Evolutionary conservation across 352 stramenopile species (phyloP), one percentile per base, ranked within the genome.

Genomic region (Phytophthora crassamura): DNA sequence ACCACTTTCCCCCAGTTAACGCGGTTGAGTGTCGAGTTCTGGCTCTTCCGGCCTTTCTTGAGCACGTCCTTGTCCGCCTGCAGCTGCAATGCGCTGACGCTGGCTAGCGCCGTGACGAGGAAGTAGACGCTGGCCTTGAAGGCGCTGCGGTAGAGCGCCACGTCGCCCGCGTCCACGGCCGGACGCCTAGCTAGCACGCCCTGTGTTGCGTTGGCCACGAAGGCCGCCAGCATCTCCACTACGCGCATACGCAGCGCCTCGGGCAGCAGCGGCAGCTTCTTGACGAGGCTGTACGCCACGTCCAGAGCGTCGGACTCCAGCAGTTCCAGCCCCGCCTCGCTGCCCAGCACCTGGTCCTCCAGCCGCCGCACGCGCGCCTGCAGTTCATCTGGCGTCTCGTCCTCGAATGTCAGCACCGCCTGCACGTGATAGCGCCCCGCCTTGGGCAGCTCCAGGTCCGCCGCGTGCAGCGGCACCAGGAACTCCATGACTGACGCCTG

Each of bases 41-140:
- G 72, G 35, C 58, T 75, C 57, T 82, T 85, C 59, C 78, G 82
- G 41, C 73, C 74, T 46, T 87, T 85, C 64, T 87, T 81, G n/a
- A 91, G 47, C n/a, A 89, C 72, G 28, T 85, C 77, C 40, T 90
- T 90, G 14, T 89, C 79, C 8, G 74, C 60, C 38, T 90, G 69
- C 47, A 80, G 47, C 48, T 86, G 77, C 28, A 77, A 35, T 15
- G 73, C 77, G 46, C 79, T 88, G 47, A 90, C 56, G 35, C 75
- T 74, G 5, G 72, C 67, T 42, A 89, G 78, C 18, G 83, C 72
- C 54, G 78, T 89, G 51, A 89, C 72, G 16, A 94, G 75, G 58
- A 92, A 88, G 65, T 90, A 92, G 18, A 92, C 76, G 9, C 74
- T 76, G 10, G 78, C 79, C 51, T 90, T 92, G 62, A 92, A 90